These are phyloP conservation scores for Cladosporium velox DNA, from an alignment of 2,329 filamentous ascomycete species.

Conservation along the genomic window DNA sequence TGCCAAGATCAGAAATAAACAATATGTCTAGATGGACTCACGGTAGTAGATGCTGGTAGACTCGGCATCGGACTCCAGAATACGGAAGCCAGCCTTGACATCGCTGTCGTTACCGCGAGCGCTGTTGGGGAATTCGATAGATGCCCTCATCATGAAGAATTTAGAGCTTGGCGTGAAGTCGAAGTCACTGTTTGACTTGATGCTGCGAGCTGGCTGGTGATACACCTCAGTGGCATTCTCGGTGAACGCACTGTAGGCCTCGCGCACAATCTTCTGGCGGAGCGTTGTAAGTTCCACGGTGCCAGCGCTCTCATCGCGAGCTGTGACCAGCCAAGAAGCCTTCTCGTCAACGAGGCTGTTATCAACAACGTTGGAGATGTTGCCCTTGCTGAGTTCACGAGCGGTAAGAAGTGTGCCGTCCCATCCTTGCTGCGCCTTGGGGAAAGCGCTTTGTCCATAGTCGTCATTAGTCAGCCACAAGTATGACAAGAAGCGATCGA, in stretches of 20 bases:
- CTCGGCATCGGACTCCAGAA: conserved; percentile 45
- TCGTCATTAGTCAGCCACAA: conserved; percentile 49
- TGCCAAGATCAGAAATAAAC: not conserved
- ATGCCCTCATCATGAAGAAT: conserved; percentile 44
- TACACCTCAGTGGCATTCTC: conserved; percentile 30
- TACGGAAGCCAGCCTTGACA: conserved; percentile 46
- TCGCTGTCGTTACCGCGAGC: conserved; percentile 35
- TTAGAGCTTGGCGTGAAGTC: conserved; percentile 37
- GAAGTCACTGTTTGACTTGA: conserved; percentile 26
- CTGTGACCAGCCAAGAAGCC: conserved; percentile 43
- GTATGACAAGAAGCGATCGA: conserved; percentile 46
- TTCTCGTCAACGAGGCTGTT: conserved; percentile 44
- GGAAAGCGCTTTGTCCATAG: conserved; percentile 44
- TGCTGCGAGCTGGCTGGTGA: conserved; percentile 21
- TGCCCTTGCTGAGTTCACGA: conserved; percentile 46
- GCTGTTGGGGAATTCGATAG: conserved; percentile 41
- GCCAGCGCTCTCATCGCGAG: conserved; percentile 32
- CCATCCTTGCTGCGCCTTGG: conserved; percentile 48
- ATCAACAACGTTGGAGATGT: conserved; percentile 44
- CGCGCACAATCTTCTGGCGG: conserved; percentile 44
- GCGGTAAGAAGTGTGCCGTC: conserved; percentile 47
- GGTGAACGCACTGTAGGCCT: conserved; percentile 39
- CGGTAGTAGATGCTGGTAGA: conserved; percentile 47
- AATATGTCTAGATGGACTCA: not conserved
- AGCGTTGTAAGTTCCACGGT: conserved; percentile 43